Evolutionary conservation across 805 yeast genomes (phyloP), one percentile per base, ranked within the genome.

Genomic region (Candida sonorensis): DNA sequence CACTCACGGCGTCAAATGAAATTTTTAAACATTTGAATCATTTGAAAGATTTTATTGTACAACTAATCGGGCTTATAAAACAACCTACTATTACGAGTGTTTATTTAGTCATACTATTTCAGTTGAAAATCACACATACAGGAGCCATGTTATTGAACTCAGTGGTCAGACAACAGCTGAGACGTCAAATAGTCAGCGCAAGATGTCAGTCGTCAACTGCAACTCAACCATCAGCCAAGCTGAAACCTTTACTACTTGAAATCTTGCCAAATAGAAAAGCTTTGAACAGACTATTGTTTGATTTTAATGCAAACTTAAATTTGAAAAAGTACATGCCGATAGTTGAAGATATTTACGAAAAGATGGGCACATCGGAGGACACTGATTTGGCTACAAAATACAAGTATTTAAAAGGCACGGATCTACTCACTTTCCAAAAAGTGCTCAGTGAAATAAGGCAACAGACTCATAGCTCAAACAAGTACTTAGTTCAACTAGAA

Each of bases 341-440:
- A 0, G 65, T 74, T 35, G 65, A 69, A 40, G 37, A 65, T 0
- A 53, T 81, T 3, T 81, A 81, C 47, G 53, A 62, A 10, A 49
- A 59, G 18, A 37, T 75, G 25, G 75, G 67, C 33, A 38, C 45
- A n/a, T 51, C 53, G 0, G 42, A 45, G 2, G 50, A 51, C 5
- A 26, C 41, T 9, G 28, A 38, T n/a, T 26, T 27, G 2, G 21
- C 33, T 2, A 25, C 23, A 9, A 30, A 23, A 6, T n/a, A 7
- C 35, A n/a, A 34, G 66, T 32, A 62, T 76, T 23, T 23, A 7
- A 54, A 49, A 9, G 75, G 81, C 0, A 54, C 62, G 2, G 88
- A 82, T 41, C 59, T 86, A 34, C 71, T 84, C 73, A 51, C 68
- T 3, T 75, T 84, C 61, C 84, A 83, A 51, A 66, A 69, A 18